Percentiles rank a stretch among this genome's conserved stretches.
These are phyloP conservation scores for Flaveria linearis DNA, from an alignment of 129 eudicot species.

Conservation along the genomic window DNA sequence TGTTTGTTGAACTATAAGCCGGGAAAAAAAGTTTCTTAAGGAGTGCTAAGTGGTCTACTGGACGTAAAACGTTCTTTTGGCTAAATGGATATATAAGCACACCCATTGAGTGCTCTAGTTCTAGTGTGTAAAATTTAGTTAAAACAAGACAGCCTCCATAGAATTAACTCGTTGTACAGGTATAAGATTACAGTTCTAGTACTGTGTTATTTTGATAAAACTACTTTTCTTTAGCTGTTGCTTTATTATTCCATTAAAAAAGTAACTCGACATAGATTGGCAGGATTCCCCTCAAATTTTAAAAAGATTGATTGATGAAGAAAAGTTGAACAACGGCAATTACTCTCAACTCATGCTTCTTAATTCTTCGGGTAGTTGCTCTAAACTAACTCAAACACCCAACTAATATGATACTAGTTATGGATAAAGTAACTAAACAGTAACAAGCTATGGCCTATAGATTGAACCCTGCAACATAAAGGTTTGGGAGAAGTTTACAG, in stretches of 20 bases:
- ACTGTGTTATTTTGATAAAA: not conserved
- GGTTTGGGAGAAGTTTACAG: not conserved
- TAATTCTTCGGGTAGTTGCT: no score
- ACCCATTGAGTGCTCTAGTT: not conserved
- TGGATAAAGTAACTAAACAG: not conserved
- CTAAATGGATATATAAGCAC: not conserved
- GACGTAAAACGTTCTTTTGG: no score
- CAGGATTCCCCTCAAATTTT: not conserved
- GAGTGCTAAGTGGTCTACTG: not conserved
- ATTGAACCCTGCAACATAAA: not conserved
- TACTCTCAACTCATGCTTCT: not conserved
- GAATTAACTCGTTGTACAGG: not conserved
- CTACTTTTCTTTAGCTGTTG: not conserved
- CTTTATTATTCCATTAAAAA: not conserved
- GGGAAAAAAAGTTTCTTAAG: not conserved
- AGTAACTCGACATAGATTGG: not conserved
- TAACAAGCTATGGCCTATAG: not conserved
- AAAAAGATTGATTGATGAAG: not conserved
- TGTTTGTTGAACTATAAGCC: constrained; percentile 1
- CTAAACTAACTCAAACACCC: no score
- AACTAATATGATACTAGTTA: no score
- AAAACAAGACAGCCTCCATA: not conserved
- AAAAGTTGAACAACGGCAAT: not conserved
- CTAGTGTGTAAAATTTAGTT: not conserved
- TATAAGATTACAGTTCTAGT: not conserved